Percentiles rank a stretch among this genome's conserved stretches.
Evolutionary conservation across 768 basidiomycete species (phyloP).

Genomic region (Mycena crocata): DNA sequence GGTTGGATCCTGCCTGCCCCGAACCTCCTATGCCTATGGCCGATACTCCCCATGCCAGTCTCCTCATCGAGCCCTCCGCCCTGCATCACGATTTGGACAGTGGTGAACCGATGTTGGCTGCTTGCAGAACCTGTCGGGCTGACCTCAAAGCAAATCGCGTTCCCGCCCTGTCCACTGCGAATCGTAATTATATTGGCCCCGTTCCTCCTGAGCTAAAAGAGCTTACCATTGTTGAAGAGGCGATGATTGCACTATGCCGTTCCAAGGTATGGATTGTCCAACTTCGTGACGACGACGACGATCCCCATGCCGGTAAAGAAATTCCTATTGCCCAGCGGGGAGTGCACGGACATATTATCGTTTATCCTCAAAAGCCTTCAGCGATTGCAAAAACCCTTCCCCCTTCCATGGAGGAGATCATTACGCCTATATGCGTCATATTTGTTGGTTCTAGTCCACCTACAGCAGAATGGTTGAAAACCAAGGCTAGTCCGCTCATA

Average conservation of each 20-base stretch:
- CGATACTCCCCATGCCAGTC: no score
- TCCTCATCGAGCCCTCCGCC: no score
- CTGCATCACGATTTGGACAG: no score
- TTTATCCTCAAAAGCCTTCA: slow-evolving; percentile 38
- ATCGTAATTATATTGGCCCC: slow-evolving; percentile 10
- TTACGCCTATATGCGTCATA: slow-evolving; percentile 37
- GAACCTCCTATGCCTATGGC: no score
- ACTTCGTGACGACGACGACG: neutral
- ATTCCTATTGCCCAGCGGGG: slow-evolving; percentile 28
- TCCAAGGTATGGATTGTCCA: slow-evolving; percentile 21
- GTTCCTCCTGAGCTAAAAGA: slow-evolving; percentile 16
- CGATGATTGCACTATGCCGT: slow-evolving; percentile 24
- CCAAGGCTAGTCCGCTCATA: slow-evolving; percentile 37
- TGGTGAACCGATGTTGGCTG: no score
- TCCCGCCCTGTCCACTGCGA: neutral
- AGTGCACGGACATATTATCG: slow-evolving; percentile 38
- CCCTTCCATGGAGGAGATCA: slow-evolving; percentile 33
- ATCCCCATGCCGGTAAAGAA: no score
- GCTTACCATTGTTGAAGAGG: slow-evolving; percentile 21
- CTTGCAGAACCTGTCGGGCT: no score
- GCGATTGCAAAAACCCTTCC: slow-evolving; percentile 30
- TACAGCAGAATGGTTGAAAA: slow-evolving; percentile 30
- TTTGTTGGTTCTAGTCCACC: slow-evolving; percentile 38
- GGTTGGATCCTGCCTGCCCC: no score
- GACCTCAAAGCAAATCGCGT: no score